These are phyloP conservation scores for Clitopilus hobsonii DNA, from an alignment of 768 basidiomycete genomes.

Conservation along the genomic window DNA sequence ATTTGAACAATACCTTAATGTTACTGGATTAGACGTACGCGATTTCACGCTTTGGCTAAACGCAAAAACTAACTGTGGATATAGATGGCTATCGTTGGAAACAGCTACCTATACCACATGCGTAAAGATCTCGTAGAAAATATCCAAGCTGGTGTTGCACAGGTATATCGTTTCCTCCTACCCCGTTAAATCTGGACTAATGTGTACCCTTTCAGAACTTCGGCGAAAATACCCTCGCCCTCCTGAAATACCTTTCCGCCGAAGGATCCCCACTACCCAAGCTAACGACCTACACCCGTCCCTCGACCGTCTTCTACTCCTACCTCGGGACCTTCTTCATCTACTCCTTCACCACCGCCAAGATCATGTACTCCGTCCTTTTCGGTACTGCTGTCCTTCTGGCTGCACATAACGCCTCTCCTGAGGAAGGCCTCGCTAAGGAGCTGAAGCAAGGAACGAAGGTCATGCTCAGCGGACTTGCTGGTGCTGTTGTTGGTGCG, in stretches of 20 bases:
- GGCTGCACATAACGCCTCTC: constrained; percentile 15
- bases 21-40: constrained; percentile 87
- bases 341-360: constrained; percentile 73
- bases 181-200: constrained; percentile 4
- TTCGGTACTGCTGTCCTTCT: constrained; percentile 43
- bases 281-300: constrained; percentile 48
- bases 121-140: constrained; percentile 84
- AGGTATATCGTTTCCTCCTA: constrained; percentile 20
- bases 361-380: constrained; percentile 52
- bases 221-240: constrained; percentile 81
- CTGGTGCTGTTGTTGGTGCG: constrained; percentile 43
- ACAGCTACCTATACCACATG: constrained; percentile 94
- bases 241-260: constrained; percentile 71
- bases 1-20: constrained; percentile 84
- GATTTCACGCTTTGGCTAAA: constrained; percentile 8
- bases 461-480: constrained; percentile 37
- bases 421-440: constrained; percentile 27
- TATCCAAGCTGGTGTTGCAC: constrained; percentile 80
- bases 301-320: constrained; percentile 75
- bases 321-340: constrained; percentile 64
- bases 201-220: constrained; percentile 62
- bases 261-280: constrained; percentile 63
- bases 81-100: constrained; percentile 89
- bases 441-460: constrained; percentile 37
- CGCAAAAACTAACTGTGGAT: neutral